Evolutionary conservation across 306 rosid species (phyloP), one percentile per base, ranked within the genome.

Genomic region (Styphnolobium japonicum): DNA sequence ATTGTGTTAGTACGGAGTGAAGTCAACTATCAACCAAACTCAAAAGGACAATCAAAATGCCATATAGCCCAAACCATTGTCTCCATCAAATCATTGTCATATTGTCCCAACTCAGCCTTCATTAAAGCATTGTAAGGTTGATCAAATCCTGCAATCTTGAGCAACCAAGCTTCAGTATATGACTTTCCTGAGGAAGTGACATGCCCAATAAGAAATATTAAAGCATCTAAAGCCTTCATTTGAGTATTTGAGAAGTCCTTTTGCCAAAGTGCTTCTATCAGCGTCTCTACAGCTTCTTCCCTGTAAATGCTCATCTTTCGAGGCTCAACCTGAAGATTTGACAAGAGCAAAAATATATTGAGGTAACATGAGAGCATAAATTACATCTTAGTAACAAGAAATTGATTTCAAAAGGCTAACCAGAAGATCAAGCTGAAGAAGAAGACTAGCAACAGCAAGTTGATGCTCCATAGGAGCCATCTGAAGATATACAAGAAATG

Each of bases 341-440:
- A 7, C 46, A 77, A 15, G 63, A 65, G 45, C 12, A 73, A 55
- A 78, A 73, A 45, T 69, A 25, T 76, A 73, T 29, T 12, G 36
- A 33, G 33, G 48, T 23, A 25, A 48, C 18, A 10, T 19, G 48
- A 61, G 37, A 71, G 3, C 21, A 62, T 21, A 39, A 53, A 57
- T 52, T 43, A 29, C 46, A 39, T 57, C 8, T 69, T 16, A 82
- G 52, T 48, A 21, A 48, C 52, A 37, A 68, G 23, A 42, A 34
- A 31, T 33, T 71, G 31, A 51, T 63, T 68, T 60, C 49, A 5
- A 36, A 80, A 82, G 79, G 61, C 90, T 79, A 81, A 92, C 98
- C 93, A 92, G 83, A 76, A 92, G 98, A 91, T 94, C 98, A 79
- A 94, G 92, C 88, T 94, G 98, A 80, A 94, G 93, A 77, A 94